Base-by-base conservation (phyloP, 2,329 filamentous ascomycete genomes). In the Corinectria fuckeliana region DNA sequence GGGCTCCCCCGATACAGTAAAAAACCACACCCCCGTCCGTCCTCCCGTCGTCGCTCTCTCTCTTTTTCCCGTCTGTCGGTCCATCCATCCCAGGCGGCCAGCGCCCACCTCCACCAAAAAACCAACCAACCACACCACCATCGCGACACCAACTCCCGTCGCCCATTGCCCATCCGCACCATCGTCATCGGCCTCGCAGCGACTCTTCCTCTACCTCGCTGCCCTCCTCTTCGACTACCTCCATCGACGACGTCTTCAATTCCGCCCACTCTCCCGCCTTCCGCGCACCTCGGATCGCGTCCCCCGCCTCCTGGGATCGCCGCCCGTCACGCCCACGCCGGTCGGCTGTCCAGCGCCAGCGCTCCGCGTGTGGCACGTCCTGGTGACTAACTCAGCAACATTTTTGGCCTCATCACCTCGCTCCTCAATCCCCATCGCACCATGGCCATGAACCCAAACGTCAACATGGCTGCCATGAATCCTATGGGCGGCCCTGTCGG, bases 401-500 rank as follows among this genome's bases (percentile, higher is more conserved):
- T 58, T 63, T 61, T 64, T 65, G 64, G 64, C 64, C 66, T 61
- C 59, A 62, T 58, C 62, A 49, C 53, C 61, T 60, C 54, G 50
- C 39, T 56, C 60, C 55, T 63, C 50, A 54, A 56, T 64, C 65
- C 60, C 53, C 61, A 61, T 62, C 58, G 55, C 50, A 65, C 58
- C 61, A 72, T 71, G 69, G 70, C 73, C 69, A 86, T 87, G 84
- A 88, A 85, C 81, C 81, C 76, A 75, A 88, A 85, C 79, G 73
- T 79, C 41, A 77, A 85, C 72, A 91, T 92, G 88, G 84, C 83
- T 72, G 84, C 81, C 72, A 91, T 92, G 86, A 86, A 83, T 73
- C 81, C 84, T 74, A 87, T 89, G 85, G 88, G 87, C 61, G 87
- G 85, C 45, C 86, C 87, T 52, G 87, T 90, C 61, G 88, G 88